Evolutionary conservation across 768 basidiomycete species (phyloP), one percentile per base, ranked within the genome.

Genomic region (Dioszegia aurantiaca): DNA sequence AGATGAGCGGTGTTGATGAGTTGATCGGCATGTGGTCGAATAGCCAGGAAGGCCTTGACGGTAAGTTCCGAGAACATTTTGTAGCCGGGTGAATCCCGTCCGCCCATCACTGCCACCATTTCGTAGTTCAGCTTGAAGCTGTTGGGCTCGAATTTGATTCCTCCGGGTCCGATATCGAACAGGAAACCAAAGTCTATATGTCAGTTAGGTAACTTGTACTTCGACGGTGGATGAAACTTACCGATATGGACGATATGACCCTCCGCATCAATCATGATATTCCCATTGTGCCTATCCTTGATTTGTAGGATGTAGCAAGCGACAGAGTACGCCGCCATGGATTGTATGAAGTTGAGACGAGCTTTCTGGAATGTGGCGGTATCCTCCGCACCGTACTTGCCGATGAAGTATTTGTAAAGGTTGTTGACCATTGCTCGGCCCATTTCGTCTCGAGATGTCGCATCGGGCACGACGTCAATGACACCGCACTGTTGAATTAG

Each of bases 101-200:
- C 95, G 47, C 95, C 95, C 95, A 99, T 99, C 30, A 98, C 79
- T 14, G 88, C 82, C 17, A 98, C 88, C 95, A 99, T 99, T 77
- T 99, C 95, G 74, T 97, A 93, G 60, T 90, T 95, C 47, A 99
- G 83, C 79, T 99, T 99, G 85, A 99, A 99, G 11, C 91, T 94
- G 73, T 82, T 88, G 0, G 95, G 94, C 72, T 99, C 95, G 73
- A 99, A 99, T 82, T 98, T 99, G 77, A 99, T 88, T 59, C 95
- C 91, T 79, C 87, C 88, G 40, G 88, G 87, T 69, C 87, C 94
- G 85, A 99, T 99, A 76, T 99, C 94, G n/a, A 75, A 75, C 31
- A 75, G 48, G 24, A 69, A 64, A 36, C 63, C 64, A 33, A 68
- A 66, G 52, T 68, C 67, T 66, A 28, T 3, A 42, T 4, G 28